Evolutionary conservation across 2,329 filamentous ascomycete species (phyloP).

Genomic region (Beauveria pseudobassiana): DNA sequence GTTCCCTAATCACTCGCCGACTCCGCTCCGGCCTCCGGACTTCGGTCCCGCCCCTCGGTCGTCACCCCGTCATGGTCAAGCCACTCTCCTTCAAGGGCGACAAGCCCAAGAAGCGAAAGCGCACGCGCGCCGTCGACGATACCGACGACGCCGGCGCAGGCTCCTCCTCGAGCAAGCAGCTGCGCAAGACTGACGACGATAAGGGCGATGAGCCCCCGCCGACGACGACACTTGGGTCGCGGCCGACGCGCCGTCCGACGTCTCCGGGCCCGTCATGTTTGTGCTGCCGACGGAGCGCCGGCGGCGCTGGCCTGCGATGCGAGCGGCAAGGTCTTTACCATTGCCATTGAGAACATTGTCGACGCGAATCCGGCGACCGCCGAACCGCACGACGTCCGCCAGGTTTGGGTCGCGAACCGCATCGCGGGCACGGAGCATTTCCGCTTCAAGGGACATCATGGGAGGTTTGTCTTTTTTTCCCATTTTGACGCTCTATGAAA

Average conservation of each 20-base stretch:
- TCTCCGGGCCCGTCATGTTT: constrained; percentile 75
- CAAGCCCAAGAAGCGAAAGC: constrained; percentile 89
- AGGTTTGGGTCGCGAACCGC: constrained; percentile 87
- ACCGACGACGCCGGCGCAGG: constrained; percentile 36
- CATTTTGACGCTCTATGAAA: too few relatives aligned
- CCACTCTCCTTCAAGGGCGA: constrained; percentile 94
- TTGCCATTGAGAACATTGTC: constrained; percentile 77
- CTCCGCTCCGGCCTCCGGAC: neutral
- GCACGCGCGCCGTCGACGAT: constrained; percentile 52
- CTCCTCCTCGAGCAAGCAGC: constrained; percentile 19
- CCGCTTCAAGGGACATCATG: constrained; percentile 85
- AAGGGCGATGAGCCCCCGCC: constrained; percentile 24
- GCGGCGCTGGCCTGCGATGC: constrained; percentile 79
- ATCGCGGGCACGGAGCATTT: constrained; percentile 75
- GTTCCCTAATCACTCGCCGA: neutral
- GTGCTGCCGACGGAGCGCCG: constrained; percentile 67
- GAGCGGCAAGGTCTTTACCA: constrained; percentile 77
- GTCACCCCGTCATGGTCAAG: constrained; percentile 61
- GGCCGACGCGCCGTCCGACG: constrained; percentile 65
- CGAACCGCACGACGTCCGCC: constrained; percentile 90
- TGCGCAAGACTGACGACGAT: constrained; percentile 17
- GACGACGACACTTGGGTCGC: constrained; percentile 87
- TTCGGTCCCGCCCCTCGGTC: too few relatives aligned
- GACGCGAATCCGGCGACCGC: constrained; percentile 76
- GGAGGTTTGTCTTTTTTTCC: constrained; percentile 44